Evolutionary conservation across 1,139 yeast species (phyloP), one percentile per base, ranked within the genome.

Genomic region (Zygoascus hellenicus): DNA sequence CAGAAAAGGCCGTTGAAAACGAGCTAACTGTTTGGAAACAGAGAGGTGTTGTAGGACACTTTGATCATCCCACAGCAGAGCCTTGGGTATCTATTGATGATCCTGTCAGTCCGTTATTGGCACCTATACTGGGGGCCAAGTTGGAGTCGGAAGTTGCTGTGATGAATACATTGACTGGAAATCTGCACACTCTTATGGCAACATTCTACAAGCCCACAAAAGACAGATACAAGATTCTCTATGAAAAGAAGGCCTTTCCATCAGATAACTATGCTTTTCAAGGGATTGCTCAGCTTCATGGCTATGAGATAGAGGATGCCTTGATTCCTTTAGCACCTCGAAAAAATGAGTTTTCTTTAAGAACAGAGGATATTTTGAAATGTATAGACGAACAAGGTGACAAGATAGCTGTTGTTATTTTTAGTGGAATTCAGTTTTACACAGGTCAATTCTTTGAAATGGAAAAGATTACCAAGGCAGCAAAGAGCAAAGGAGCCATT

Each of bases 371-470:
- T 51, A 83, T 90, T 26, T 49, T 84, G 33, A 62, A 65, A 0
- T 64, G 73, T 0, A 80, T 90, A 36, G 78, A 77, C n/a, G 61
- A 68, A 15, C 65, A 82, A 51, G 74, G 77, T n/a, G 80, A 81
- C 22, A 77, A 78, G 45, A 63, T 88, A 45, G 90, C 96, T 0
- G 58, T 90, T 26, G 80, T 88, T 4, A 75, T 94, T 56, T 77
- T 90, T 46, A 84, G 97, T 0, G 97, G 96, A 1, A 80, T 90
- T 50, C 97, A 90, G 61, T 90, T 83, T 68, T 90, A 89, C 63
- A 81, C 97, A 0, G 97, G 97, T 2, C 97, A 90, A 64, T 71
- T 72, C 32, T 89, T 90, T 61, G 86, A 87, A 43, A 85, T 90
- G 37, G 72, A 71, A 45, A 64, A 63, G 13, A 87, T 90, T 55